A percentile compares a stretch with the other conserved stretches of the same genome.
Conservation (phyloP, 2,329 filamentous ascomycete genomes). For the Colletotrichum sp. region DNA sequence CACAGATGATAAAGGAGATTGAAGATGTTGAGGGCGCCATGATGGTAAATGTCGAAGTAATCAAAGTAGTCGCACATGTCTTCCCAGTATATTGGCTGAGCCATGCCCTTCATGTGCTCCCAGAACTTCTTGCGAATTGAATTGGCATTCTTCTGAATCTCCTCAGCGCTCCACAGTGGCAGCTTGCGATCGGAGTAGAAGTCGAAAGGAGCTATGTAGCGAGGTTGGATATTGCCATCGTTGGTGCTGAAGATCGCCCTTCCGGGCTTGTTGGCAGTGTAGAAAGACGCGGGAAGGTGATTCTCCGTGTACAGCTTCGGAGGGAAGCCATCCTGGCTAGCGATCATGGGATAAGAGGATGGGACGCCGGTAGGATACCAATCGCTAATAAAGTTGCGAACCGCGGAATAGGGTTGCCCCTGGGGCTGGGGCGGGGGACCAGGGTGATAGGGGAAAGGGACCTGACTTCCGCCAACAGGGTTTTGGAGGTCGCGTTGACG, state of each 20-base stretch:
- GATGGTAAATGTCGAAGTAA: conserved; percentile 48
- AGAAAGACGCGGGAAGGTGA: conserved; percentile 40
- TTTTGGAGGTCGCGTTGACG: not conserved
- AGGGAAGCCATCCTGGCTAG: conserved; percentile 25
- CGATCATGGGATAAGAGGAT: conserved; percentile 36
- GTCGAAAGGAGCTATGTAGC: conserved; percentile 25
- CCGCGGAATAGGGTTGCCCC: not conserved
- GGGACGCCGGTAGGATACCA: conserved; percentile 28
- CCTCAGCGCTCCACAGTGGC: conserved; percentile 42
- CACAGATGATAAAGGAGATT: conserved; percentile 46
- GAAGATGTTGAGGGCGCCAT: conserved; percentile 54
- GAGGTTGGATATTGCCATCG: conserved; percentile 32
- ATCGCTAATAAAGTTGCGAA: not conserved
- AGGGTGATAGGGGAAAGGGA: not conserved
- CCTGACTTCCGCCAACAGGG: not conserved
- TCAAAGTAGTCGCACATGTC: conserved; percentile 56
- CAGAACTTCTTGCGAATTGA: conserved; percentile 41
- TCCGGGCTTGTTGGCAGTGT: conserved; percentile 33
- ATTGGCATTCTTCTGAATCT: conserved; percentile 44
- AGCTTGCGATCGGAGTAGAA: conserved; percentile 31
- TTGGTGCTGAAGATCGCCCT: conserved; percentile 45
- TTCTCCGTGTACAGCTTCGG: conserved; percentile 38
- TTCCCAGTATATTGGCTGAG: conserved; percentile 35
- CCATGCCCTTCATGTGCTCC: conserved; percentile 38
- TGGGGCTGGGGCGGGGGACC: not conserved